Evolutionary conservation across 257 asterid species (phyloP), one percentile per base, ranked within the genome.

Genomic region (Nicotiana tabacum): DNA sequence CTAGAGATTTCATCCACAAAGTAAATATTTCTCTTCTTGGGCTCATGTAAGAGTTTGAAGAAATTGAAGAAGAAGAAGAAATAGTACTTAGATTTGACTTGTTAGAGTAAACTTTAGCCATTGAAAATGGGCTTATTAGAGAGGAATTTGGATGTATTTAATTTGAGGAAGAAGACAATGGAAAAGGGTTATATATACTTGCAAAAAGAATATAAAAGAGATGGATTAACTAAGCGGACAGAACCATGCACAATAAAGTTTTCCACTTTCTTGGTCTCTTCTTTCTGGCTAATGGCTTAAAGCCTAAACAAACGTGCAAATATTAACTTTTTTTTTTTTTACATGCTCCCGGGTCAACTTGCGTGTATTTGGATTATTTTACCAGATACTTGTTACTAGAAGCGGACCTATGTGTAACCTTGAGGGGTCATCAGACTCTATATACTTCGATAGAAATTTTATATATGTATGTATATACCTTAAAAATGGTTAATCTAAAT

Each of bases 1-100:
- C 90, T 2, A 93, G 90, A 9, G 97, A 93, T 80, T 91, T 93
- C 95, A 92, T 89, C 98, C 94, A 92, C 77, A 93, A 77, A 1
- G 97, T 93, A 77, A 90, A 90, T 1, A 78, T 48, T 77, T 92
- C 94, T 78, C 88, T 86, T 48, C 81, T 62, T 17, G 92, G 78
- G 1, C 89, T 85, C 39, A 81, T 17, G 16, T 80, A 85, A 48
- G 81, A 53, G 55, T 74, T 56, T 9, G 78, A 62, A 48, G 86
- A 78, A 33, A 16, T 82, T 2, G 35, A 27, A 48, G 66, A 46
- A 43, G 76, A 65, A 12, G 78, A 66, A 27, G 86, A 82, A 35
- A 16, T 86, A 4, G 27, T 72, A 72, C 2, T 72, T 4, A n/a
- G 57, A 11, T 43, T 51, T 48, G 69, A 32, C 37, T 68, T 24